A percentile compares a stretch with the other conserved stretches of the same genome.
phyloP scores from a whole-genome alignment of 306 rosid species.

The Lathyrus oleraceus region DNA sequence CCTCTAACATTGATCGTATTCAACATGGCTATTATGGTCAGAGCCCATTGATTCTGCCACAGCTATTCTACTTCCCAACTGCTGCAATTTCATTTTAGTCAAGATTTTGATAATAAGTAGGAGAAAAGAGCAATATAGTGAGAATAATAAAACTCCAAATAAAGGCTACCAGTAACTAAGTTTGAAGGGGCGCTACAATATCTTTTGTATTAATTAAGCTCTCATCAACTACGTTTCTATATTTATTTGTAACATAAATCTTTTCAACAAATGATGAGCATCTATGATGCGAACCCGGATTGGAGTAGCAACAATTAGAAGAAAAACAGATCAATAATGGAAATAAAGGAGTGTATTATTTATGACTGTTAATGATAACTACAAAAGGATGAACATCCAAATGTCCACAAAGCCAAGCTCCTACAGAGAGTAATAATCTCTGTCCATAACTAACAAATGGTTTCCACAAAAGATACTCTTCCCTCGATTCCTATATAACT shows the following conservation, averaged over 20 bases:
- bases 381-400: no score
- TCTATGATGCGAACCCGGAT: no score
- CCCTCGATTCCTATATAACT: no score
- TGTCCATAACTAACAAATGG: no score
- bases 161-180: background rate
- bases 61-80: constrained; percentile 23
- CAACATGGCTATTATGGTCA: constrained; percentile 1
- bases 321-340: no score
- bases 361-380: no score
- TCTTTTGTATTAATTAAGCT: background rate
- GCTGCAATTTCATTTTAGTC: constrained; percentile 7
- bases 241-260: constrained; percentile 6
- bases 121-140: background rate
- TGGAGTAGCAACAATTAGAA: no score
- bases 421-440: no score
- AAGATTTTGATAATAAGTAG: background rate
- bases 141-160: constrained; percentile 22
- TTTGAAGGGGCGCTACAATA: background rate
- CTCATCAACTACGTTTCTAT: constrained; percentile 7
- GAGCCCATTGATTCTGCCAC: background rate
- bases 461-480: no score
- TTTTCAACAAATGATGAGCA: constrained; percentile 22
- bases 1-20: background rate
- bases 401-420: no score
- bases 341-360: no score